phyloP scores from a whole-genome alignment of 805 yeast species.

The Wickerhamomyces strasburgensis region DNA sequence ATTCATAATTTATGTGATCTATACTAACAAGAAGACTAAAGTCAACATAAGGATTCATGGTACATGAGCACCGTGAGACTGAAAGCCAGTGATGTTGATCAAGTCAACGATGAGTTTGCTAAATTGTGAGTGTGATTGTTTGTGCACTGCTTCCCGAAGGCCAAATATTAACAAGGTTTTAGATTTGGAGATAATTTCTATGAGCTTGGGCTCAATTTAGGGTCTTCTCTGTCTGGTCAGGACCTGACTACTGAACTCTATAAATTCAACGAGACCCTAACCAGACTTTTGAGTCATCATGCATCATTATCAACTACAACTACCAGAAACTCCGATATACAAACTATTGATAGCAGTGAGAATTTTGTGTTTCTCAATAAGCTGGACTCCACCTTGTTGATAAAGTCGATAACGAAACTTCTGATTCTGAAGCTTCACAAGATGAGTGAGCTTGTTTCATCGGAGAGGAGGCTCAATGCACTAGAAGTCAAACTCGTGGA shows the following conservation, averaged over 20 bases:
- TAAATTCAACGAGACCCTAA: slow-evolving; percentile 24
- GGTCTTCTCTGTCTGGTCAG: slow-evolving; percentile 5
- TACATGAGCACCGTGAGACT: slow-evolving; percentile 16
- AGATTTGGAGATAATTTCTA: slow-evolving; percentile 12
- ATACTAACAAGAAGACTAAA: slow-evolving; percentile 6
- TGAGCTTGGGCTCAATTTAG: slow-evolving; percentile 13
- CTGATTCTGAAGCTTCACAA: slow-evolving; percentile 14
- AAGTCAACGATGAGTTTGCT: slow-evolving; percentile 20
- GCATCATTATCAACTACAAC: slow-evolving; percentile 2
- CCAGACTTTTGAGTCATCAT: slow-evolving; percentile 16
- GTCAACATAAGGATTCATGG: slow-evolving; percentile 20
- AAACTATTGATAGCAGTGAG: no score
- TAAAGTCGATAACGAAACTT: slow-evolving; percentile 15
- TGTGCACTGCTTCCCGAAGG: no score
- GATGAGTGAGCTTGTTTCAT: slow-evolving; percentile 4
- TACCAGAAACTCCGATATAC: slow-evolving; percentile 1
- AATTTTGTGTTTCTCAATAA: no score
- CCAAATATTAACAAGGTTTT: no score
- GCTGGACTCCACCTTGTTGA: slow-evolving; percentile 15
- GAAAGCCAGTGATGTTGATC: slow-evolving; percentile 20
- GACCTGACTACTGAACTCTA: slow-evolving; percentile 19
- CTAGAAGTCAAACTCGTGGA: slow-evolving; percentile 18
- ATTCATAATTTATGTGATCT: no score
- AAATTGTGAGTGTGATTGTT: slow-evolving; percentile 13
- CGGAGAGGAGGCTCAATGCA: neutral